Percentiles rank a stretch among this genome's conserved stretches.
Evolutionary conservation across 2,329 filamentous ascomycete genomes (phyloP).

Genomic region (Fusarium succisae): DNA sequence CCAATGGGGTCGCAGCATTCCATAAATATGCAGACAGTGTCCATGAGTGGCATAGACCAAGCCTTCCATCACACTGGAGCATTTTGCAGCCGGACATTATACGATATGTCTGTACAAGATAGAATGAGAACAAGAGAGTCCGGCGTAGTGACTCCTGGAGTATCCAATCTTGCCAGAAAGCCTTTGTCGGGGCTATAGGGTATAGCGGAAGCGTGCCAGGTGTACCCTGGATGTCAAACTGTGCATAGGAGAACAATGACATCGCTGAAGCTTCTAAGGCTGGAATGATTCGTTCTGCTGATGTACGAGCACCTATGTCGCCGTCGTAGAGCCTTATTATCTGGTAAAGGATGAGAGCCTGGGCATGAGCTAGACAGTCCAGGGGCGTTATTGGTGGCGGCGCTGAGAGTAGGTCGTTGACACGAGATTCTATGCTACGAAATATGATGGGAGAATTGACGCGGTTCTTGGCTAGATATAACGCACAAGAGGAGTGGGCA

Average conservation of each 20-base stretch:
- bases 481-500: constrained; percentile 61
- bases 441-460: constrained; percentile 59
- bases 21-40: constrained; percentile 53
- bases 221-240: constrained; percentile 42
- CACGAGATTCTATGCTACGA: constrained; percentile 56
- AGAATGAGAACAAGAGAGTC: constrained; percentile 60
- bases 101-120: constrained; percentile 53
- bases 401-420: constrained; percentile 53
- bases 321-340: constrained; percentile 62
- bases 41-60: constrained; percentile 49
- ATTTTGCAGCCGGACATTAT: constrained; percentile 44
- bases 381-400: constrained; percentile 43
- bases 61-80: constrained; percentile 43
- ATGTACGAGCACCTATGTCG: constrained; percentile 53
- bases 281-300: constrained; percentile 49
- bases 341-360: constrained; percentile 61
- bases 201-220: constrained; percentile 41
- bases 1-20: constrained; percentile 47
- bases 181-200: constrained; percentile 52
- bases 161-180: constrained; percentile 62
- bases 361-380: constrained; percentile 53
- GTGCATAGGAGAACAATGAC: constrained; percentile 46
- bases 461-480: constrained; percentile 61
- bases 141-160: constrained; percentile 63
- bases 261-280: constrained; percentile 48